These are phyloP conservation scores for Colletotrichum filicis DNA, from an alignment of 2,329 filamentous ascomycete genomes.

Conservation along the genomic window DNA sequence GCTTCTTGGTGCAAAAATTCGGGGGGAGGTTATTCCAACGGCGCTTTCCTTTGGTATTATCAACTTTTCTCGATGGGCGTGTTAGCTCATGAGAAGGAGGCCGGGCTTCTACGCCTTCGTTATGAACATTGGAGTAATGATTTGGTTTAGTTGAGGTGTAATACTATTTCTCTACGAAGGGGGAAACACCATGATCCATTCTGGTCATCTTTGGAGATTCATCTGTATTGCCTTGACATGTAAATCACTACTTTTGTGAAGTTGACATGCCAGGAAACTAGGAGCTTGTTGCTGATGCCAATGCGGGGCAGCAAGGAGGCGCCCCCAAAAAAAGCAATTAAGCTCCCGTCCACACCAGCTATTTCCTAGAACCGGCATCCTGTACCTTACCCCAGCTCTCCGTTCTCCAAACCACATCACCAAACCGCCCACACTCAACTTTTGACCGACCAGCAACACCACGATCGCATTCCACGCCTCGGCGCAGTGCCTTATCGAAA, in stretches of 20 bases:
- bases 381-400: conserved; percentile 17
- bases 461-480: background rate
- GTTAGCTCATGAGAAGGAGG: conserved; percentile 5
- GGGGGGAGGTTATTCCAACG: background rate
- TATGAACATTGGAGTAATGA: conserved; percentile 15
- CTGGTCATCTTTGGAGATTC: too few relatives aligned
- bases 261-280: background rate
- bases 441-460: background rate
- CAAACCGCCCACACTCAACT: background rate
- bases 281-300: background rate
- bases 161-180: background rate
- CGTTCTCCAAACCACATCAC: conserved; percentile 17
- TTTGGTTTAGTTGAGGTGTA: conserved; percentile 3
- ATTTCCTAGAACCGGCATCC: background rate
- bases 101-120: background rate
- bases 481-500: background rate
- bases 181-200: background rate
- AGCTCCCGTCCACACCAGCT: conserved; percentile 30
- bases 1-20: background rate
- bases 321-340: conserved; percentile 26
- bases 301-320: conserved; percentile 24
- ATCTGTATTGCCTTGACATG: background rate
- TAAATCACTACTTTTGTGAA: background rate
- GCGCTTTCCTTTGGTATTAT: background rate
- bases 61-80: background rate